These are phyloP conservation scores for Psilocybe cyanescens DNA, from an alignment of 768 basidiomycete genomes.

Conservation along the genomic window DNA sequence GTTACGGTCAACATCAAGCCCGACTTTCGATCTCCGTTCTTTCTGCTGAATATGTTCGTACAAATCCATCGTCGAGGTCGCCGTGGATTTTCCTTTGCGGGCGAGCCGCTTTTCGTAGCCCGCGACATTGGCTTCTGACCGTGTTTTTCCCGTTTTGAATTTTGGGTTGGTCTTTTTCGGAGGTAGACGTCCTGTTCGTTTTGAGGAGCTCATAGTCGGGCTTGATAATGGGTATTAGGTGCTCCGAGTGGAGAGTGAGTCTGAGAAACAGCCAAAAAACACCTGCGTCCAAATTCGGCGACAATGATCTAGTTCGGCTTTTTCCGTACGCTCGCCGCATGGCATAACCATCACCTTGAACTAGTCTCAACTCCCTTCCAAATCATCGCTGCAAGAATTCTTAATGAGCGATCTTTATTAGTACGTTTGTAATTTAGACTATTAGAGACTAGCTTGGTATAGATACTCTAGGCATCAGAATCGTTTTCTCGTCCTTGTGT, in stretches of 20 bases:
- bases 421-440: no score
- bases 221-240: neutral
- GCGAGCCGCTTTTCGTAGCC: conserved; percentile 58
- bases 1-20: conserved; percentile 58
- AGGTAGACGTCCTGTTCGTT: neutral
- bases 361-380: no score
- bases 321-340: neutral
- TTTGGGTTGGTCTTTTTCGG: neutral
- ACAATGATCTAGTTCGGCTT: neutral
- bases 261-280: neutral
- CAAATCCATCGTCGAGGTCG: conserved; percentile 47
- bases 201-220: conserved; percentile 1
- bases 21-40: conserved; percentile 54
- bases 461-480: no score
- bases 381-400: no score
- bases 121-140: conserved; percentile 43
- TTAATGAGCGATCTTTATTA: no score
- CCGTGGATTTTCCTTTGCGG: conserved; percentile 39
- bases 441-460: no score
- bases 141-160: conserved; percentile 18
- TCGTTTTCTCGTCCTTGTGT: no score
- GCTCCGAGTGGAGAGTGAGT: neutral
- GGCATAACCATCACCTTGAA: neutral
- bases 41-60: conserved; percentile 65
- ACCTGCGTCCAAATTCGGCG: neutral